Base-by-base conservation (phyloP, 352 stramenopile species). In the Peronospora farinosa region DNA sequence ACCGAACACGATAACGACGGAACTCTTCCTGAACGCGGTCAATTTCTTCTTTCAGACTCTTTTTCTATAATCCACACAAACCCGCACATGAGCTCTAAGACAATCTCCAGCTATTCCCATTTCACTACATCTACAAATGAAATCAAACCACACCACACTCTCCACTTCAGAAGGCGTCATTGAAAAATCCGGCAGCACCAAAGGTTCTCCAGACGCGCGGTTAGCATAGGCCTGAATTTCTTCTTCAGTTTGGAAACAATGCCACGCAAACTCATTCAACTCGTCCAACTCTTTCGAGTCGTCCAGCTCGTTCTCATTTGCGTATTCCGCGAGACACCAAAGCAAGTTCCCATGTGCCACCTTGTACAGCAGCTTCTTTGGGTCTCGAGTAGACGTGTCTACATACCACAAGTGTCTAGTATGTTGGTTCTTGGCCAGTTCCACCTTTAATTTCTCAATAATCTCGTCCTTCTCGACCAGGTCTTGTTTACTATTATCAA, bases 401-500 rank as follows among this genome's bases (percentile, higher is more conserved):
- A 78, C 64, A 27, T 67, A 60, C 74, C 73, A 86, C 54, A 69
- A 62, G 38, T 84, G 78, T 47, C 40, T 57, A 3, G 48, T 37
- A 27, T 73, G 51, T 15, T 68, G 47, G 16, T 63, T 76, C 55
- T 69, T 76, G 5, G 41, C 37, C 16, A 85, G 61, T 48, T 88
- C 66, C 40, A 67, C 57, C 2, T 67, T 71, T 9, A 87, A 60
- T 10, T 67, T 61, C 23, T 77, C 54, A 11, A 88, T 78, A 21
- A 48, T 54, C 2, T 58, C 54, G 23, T 88, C 78, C 37, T 89
- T 90, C 30, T 88, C 77, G 1, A 60, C 45, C 23, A 92, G 48
- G 27, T 92, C 79, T 49, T 86, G 74, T 47, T 92, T 90, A 56
- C 81, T 94, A 59, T 91, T 94, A 51, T 94, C 83, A 48, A 94